Percentiles rank a stretch among this genome's conserved stretches.
Evolutionary conservation across 805 yeast species (phyloP).

Genomic region (Saccharomycopsis schoenii): DNA sequence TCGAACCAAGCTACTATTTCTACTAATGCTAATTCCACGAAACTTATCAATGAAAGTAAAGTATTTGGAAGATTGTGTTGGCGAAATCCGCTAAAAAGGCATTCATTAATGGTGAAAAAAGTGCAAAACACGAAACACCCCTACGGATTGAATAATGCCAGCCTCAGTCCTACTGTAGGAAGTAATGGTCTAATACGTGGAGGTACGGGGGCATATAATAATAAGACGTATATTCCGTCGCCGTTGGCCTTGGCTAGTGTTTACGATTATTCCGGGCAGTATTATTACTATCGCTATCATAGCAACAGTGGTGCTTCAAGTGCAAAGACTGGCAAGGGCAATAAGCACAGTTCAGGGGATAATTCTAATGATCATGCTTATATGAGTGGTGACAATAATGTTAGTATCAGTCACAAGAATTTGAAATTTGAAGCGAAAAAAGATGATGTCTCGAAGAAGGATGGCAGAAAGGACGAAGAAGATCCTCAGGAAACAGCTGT

Average conservation of each 20-base stretch:
- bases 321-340: not conserved
- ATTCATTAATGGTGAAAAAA: constrained; percentile 4
- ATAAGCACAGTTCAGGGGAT: not conserved
- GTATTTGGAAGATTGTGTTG: constrained; percentile 27
- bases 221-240: not conserved
- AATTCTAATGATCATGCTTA: not conserved
- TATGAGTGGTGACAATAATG: not conserved
- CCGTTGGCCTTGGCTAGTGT: not conserved
- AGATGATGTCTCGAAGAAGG: not conserved
- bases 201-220: not conserved
- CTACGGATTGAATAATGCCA: not conserved
- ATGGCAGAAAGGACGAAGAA: not conserved
- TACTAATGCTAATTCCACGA: not conserved
- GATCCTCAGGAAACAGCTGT: not conserved
- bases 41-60: constrained; percentile 2
- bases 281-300: not conserved
- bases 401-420: not conserved
- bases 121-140: not conserved
- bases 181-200: not conserved
- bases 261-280: not conserved
- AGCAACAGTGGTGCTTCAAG: not conserved
- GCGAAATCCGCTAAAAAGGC: constrained; percentile 24
- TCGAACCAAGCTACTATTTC: not conserved
- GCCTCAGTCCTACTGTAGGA: not conserved
- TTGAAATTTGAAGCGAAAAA: not conserved